A percentile compares a stretch with the other conserved stretches of the same genome.
Evolutionary conservation across 164 flowering plant genomes (phyloP).

Genomic region (Vitis vinifera): ASM3070453v1 NC_081811.1:24966501-24967000

Average conservation of each 20-base stretch:
- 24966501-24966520: no score
- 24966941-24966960: slow-evolving; percentile 2
- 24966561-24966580: no score
- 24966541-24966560: no score
- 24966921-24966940: not conserved
- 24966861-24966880: slow-evolving; percentile 21
- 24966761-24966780: not conserved
- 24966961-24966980: not conserved
- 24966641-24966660: no score
- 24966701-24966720: no score
- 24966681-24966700: no score
- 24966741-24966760: not conserved
- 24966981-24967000: no score
- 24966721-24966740: not conserved
- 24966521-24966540: no score
- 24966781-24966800: not conserved
- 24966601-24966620: no score
- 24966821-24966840: slow-evolving; percentile 8
- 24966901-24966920: slow-evolving; percentile 19
- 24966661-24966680: no score
- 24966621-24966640: no score
- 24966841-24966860: slow-evolving; percentile 3
- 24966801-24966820: slow-evolving; percentile 1
- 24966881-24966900: slow-evolving; percentile 25
- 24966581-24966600: no score